phyloP scores from a whole-genome alignment of 2,329 filamentous ascomycete species.

The Cercospora nicotianae region DNA sequence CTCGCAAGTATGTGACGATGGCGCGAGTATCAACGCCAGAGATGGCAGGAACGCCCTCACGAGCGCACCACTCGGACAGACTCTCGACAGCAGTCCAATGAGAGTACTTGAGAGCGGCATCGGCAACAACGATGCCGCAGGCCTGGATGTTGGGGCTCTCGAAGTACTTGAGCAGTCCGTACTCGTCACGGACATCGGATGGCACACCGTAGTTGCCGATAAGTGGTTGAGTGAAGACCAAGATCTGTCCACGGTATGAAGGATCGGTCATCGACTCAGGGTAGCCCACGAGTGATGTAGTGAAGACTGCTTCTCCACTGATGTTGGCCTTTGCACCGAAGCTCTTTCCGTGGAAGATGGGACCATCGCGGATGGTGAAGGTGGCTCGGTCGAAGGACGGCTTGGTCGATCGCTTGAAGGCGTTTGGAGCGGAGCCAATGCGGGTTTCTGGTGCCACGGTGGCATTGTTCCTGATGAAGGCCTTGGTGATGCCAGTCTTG shows the following conservation, averaged over 20 bases:
- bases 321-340: slow-evolving; percentile 97
- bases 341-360: slow-evolving; percentile 92
- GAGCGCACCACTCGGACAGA: slow-evolving; percentile 88
- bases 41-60: slow-evolving; percentile 93
- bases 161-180: slow-evolving; percentile 93
- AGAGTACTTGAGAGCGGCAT: slow-evolving; percentile 90
- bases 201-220: slow-evolving; percentile 99
- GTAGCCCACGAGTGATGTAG: slow-evolving; percentile 95
- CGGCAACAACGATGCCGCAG: slow-evolving; percentile 90
- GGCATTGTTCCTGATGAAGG: slow-evolving; percentile 56
- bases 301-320: slow-evolving; percentile 97
- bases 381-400: slow-evolving; percentile 78
- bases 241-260: slow-evolving; percentile 79
- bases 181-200: slow-evolving; percentile 78
- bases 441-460: slow-evolving; percentile 69
- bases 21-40: slow-evolving; percentile 95
- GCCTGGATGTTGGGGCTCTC: slow-evolving; percentile 98
- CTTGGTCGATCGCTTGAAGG: slow-evolving; percentile 57
- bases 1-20: slow-evolving; percentile 92
- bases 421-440: slow-evolving; percentile 63
- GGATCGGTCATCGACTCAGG: slow-evolving; percentile 80
- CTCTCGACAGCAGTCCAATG: slow-evolving; percentile 99
- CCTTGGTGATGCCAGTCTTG: slow-evolving; percentile 46
- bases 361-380: slow-evolving; percentile 92
- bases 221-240: slow-evolving; percentile 96